Conservation (phyloP, 345 rosid species). For the Camelina laxa region DNA sequence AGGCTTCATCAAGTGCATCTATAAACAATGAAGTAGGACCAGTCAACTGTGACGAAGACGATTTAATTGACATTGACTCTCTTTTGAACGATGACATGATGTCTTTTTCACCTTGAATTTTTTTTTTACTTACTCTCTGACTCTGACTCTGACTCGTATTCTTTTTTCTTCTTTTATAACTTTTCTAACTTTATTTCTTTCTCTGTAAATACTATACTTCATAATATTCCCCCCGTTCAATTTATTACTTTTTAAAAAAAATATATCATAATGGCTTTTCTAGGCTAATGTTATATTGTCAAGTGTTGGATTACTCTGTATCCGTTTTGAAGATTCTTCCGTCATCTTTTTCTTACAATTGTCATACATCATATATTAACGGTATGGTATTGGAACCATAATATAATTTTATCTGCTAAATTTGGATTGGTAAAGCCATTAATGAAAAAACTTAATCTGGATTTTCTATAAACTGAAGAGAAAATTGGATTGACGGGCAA, state of each 20-base stretch:
- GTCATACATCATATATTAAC: not conserved
- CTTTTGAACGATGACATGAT: conserved; percentile 75
- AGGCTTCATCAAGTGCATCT: conserved; percentile 41
- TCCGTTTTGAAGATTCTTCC: conserved; percentile 7
- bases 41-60: conserved; percentile 49
- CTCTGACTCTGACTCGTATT: not conserved
- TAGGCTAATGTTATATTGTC: not conserved
- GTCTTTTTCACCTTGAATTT: conserved; percentile 62
- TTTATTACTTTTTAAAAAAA: conserved; percentile 29
- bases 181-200: conserved; percentile 23
- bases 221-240: conserved; percentile 20
- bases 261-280: not conserved
- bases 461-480: not conserved
- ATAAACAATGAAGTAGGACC: conserved; percentile 43
- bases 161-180: not conserved
- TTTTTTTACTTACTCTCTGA: not conserved
- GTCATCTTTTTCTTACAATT: not conserved
- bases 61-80: conserved; percentile 61
- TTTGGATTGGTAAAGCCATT: conserved; percentile 4
- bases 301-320: conserved; percentile 1
- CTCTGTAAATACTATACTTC: conserved; percentile 41
- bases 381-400: not conserved
- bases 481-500: conserved; percentile 29
- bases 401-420: not conserved
- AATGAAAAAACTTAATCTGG: not conserved